These are phyloP conservation scores for Blumeriella jaapii DNA, from an alignment of 2,329 filamentous ascomycete genomes.

Conservation along the genomic window DNA sequence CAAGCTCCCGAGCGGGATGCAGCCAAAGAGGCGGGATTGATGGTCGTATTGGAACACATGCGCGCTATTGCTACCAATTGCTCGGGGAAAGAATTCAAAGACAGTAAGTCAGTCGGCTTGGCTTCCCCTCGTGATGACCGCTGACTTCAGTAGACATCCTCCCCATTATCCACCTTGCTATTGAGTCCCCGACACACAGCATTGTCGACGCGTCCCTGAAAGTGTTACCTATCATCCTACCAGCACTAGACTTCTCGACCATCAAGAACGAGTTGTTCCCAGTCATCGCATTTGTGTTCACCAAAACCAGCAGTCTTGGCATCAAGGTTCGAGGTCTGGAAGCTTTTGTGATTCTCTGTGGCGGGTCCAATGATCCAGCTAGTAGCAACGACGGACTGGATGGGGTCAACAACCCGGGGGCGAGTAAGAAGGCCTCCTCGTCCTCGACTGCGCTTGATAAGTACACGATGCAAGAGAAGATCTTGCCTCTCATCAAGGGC, in stretches of 20 bases:
- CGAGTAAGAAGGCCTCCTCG: constrained; percentile 47
- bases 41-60: constrained; percentile 83
- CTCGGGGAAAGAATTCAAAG: constrained; percentile 86
- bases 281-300: constrained; percentile 80
- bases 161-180: constrained; percentile 69
- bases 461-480: constrained; percentile 96
- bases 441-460: constrained; percentile 82
- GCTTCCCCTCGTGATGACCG: constrained; percentile 2
- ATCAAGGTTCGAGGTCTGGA: constrained; percentile 92
- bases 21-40: constrained; percentile 76
- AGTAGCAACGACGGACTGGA: constrained; percentile 60
- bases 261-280: constrained; percentile 97
- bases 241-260: constrained; percentile 86
- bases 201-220: constrained; percentile 78
- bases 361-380: constrained; percentile 48
- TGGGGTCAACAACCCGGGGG: constrained; percentile 46
- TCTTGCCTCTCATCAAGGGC: constrained; percentile 76
- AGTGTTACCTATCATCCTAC: constrained; percentile 68
- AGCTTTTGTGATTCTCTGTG: constrained; percentile 81
- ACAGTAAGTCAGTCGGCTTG: constrained; percentile 44
- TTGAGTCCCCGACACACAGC: constrained; percentile 82
- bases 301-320: constrained; percentile 80
- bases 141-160: constrained; percentile 55
- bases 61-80: constrained; percentile 66
- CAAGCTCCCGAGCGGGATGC: constrained; percentile 61